Evolutionary conservation across 352 stramenopile genomes (phyloP).

Genomic region (Thalassiosira livingstoniorum): DNA sequence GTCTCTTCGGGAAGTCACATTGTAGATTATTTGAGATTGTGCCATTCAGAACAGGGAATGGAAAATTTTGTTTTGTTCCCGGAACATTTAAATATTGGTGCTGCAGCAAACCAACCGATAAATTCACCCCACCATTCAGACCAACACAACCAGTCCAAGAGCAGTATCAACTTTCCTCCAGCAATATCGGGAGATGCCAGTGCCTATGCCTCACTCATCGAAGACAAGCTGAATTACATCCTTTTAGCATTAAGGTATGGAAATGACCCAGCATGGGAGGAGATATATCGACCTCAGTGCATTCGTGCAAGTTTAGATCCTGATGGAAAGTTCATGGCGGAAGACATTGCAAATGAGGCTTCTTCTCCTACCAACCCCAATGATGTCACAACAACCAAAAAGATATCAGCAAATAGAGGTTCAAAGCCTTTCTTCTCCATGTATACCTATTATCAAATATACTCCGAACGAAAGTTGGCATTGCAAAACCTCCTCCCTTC

Average conservation of each 20-base stretch:
- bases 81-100: conserved; percentile 15
- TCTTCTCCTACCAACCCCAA: background rate
- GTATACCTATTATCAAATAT: conserved; percentile 65
- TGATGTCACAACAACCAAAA: background rate
- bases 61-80: conserved; percentile 34
- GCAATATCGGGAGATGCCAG: conserved; percentile 17
- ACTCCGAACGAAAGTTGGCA: conserved; percentile 54
- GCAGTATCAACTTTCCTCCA: conserved; percentile 5
- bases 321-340: conserved; percentile 9
- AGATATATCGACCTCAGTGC: conserved; percentile 68
- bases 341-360: background rate
- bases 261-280: conserved; percentile 53
- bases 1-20: conserved; percentile 64
- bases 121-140: too few species aligned
- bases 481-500: conserved; percentile 46
- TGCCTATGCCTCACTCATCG: conserved; percentile 62
- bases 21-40: conserved; percentile 66
- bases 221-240: conserved; percentile 62
- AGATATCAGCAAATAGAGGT: background rate
- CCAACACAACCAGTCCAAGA: too few species aligned
- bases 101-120: background rate
- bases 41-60: conserved; percentile 16
- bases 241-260: conserved; percentile 64
- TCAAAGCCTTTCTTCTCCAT: conserved; percentile 38
- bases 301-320: conserved; percentile 58